phyloP scores from a whole-genome alignment of 2,329 filamentous ascomycete species.

The Ophiostoma populinum region DNA sequence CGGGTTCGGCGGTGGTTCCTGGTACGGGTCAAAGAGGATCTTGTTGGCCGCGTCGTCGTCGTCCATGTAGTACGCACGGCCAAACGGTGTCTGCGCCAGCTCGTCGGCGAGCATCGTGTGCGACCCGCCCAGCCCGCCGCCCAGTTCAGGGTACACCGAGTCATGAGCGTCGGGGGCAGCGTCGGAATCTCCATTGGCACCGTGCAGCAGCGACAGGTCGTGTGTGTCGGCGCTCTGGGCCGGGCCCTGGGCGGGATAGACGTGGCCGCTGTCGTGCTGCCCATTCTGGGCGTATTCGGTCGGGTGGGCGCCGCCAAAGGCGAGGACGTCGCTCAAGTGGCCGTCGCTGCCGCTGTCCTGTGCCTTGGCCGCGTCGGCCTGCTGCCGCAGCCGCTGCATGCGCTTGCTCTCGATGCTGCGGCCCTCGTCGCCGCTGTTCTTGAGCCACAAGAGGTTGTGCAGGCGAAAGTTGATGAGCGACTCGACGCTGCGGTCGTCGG shows the following conservation, averaged over 20 bases:
- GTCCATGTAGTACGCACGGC: constrained; percentile 45
- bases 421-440: constrained; percentile 38
- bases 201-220: constrained; percentile 1
- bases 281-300: neutral
- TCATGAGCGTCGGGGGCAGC: neutral
- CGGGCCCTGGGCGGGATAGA: neutral
- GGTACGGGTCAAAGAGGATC: constrained; percentile 42
- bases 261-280: neutral
- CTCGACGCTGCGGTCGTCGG: constrained; percentile 81
- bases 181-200: neutral
- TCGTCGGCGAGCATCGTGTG: too few relatives aligned
- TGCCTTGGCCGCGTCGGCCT: constrained; percentile 40
- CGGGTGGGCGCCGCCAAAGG: neutral
- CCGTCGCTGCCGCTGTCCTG: constrained; percentile 21
- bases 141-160: neutral
- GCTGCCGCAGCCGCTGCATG: constrained; percentile 37
- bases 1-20: constrained; percentile 30
- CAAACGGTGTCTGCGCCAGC: constrained; percentile 23
- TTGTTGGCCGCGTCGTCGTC: constrained; percentile 38
- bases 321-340: too few relatives aligned
- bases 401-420: constrained; percentile 38
- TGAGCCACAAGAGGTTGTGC: constrained; percentile 75
- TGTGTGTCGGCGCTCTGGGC: neutral
- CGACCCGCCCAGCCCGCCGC: too few relatives aligned
- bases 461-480: constrained; percentile 77